Conservation (phyloP, 257 asterid genomes). For the Gentiana straminea region DNA sequence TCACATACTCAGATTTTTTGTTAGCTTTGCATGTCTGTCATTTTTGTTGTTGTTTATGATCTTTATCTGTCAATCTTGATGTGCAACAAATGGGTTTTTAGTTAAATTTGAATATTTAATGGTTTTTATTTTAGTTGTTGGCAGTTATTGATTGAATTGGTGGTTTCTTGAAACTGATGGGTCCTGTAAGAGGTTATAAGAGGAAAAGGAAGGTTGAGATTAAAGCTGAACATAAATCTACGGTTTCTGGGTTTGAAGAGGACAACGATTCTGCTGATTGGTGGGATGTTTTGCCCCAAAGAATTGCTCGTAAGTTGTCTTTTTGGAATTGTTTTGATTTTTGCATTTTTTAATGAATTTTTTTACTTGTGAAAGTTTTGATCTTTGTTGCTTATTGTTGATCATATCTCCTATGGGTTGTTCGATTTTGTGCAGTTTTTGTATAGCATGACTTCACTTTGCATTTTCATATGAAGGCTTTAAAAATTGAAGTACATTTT, state of each 20-base stretch:
- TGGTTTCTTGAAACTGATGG: slow-evolving; percentile 30
- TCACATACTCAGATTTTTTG: neutral
- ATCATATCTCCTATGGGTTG: slow-evolving; percentile 7
- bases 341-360: slow-evolving; percentile 10
- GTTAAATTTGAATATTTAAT: slow-evolving; percentile 6
- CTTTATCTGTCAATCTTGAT: slow-evolving; percentile 7
- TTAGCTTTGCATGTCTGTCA: slow-evolving; percentile 8
- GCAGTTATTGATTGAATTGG: slow-evolving; percentile 15
- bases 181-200: slow-evolving; percentile 54
- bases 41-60: slow-evolving; percentile 7
- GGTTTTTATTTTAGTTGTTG: neutral
- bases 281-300: slow-evolving; percentile 51
- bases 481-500: neutral
- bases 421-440: slow-evolving; percentile 2
- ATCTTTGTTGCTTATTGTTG: slow-evolving; percentile 4
- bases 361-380: too few relatives aligned
- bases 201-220: slow-evolving; percentile 56
- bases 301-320: slow-evolving; percentile 38
- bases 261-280: slow-evolving; percentile 56
- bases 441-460: neutral
- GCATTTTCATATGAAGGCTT: too few relatives aligned
- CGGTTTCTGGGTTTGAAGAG: slow-evolving; percentile 42
- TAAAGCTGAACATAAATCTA: slow-evolving; percentile 35
- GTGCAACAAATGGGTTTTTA: slow-evolving; percentile 9
- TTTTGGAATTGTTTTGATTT: slow-evolving; percentile 3